Base-by-base conservation (phyloP, 371 early-diverging fungal species). In the Sporodiniella umbellata region DNA sequence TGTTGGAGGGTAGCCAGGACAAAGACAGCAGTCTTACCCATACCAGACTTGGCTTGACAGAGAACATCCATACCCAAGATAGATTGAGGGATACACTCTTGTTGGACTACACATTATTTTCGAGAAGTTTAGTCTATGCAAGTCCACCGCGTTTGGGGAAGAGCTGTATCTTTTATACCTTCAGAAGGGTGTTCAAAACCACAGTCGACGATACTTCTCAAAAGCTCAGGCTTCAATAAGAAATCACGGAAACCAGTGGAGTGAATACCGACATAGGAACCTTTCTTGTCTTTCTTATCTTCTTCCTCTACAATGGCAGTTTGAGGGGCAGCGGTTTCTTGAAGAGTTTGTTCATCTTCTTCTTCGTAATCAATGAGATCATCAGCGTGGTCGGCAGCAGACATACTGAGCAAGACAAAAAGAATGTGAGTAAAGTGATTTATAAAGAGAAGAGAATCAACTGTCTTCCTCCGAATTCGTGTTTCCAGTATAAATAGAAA, bases 11-110 rank as follows among this genome's bases (percentile, higher is more conserved):
- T 88, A 10, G 97, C 93, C 40, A 99, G 80, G 4, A 98, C 96
- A 72, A 99, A 99, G 31, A 98, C 98, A 15, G 97, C 97, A 2
- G 99, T 99, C 78, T 99, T 99, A 60, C 99, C 99, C 93, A 98
- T 94, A 72, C 99, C 99, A 56, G 93, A 92, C 79, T 99, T 98
- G 72, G 99, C 99, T 74, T 99, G 99, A 76, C 96, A 97, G 33
- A 99, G 81, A 37, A 99, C 94, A 73, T 98, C 98, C 81, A 86
- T 89, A 53, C 98, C 96, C 52, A 95, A 78, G 55, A 97, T 91
- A 23, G 99, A 95, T 60, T 96, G 95, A 39, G 99, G 98, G 58
- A 99, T 98, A 68, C 96, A 95, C 72, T 95, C 95, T 68, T 96
- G 96, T 74, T 99, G 99, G 28, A 99, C 99, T 91, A 66, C 30